Evolutionary conservation across 352 stramenopile species (phyloP).

Genomic region (Phytophthora podocarpi): DNA sequence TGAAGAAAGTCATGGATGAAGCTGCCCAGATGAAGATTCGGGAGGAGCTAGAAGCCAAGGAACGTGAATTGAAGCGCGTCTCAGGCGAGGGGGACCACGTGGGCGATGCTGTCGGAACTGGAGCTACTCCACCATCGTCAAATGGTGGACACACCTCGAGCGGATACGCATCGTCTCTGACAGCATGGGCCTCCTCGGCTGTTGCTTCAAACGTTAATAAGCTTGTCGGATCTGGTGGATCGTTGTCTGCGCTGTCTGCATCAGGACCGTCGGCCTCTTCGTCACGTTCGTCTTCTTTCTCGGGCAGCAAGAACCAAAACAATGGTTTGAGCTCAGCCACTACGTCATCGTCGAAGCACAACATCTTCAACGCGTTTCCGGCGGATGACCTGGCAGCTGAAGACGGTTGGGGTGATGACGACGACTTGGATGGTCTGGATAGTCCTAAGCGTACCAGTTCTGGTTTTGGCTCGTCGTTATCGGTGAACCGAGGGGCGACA

Average conservation of each 20-base stretch:
- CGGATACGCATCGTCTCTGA: conserved; percentile 73
- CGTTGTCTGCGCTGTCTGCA: conserved; percentile 28
- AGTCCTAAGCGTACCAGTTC: conserved; percentile 43
- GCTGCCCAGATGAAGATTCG: conserved; percentile 79
- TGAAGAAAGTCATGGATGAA: conserved; percentile 83
- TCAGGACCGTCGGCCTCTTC: conserved; percentile 15
- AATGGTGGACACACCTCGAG: conserved; percentile 35
- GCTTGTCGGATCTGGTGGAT: conserved; percentile 54
- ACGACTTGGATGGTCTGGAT: conserved; percentile 58
- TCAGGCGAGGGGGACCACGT: conserved; percentile 33
- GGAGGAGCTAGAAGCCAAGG: conserved; percentile 65
- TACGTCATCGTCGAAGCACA: conserved; percentile 27
- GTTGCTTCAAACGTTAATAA: conserved; percentile 74
- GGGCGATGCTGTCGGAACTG: conserved; percentile 8
- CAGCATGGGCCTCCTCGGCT: conserved; percentile 75
- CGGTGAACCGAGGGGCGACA: conserved; percentile 19
- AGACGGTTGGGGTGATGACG: conserved; percentile 69
- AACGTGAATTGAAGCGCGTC: conserved; percentile 64
- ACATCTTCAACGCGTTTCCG: conserved; percentile 47
- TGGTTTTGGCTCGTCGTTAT: conserved; percentile 36
- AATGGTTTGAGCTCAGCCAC: conserved; percentile 18
- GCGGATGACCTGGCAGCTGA: conserved; percentile 51
- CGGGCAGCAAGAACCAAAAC: conserved; percentile 18
- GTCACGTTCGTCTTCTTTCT: conserved; percentile 36
- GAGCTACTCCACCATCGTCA: conserved; percentile 9